Evolutionary conservation across 2,329 filamentous ascomycete genomes (phyloP), one percentile per base, ranked within the genome.

Genomic region (Pleoardoris graminearum): DNA sequence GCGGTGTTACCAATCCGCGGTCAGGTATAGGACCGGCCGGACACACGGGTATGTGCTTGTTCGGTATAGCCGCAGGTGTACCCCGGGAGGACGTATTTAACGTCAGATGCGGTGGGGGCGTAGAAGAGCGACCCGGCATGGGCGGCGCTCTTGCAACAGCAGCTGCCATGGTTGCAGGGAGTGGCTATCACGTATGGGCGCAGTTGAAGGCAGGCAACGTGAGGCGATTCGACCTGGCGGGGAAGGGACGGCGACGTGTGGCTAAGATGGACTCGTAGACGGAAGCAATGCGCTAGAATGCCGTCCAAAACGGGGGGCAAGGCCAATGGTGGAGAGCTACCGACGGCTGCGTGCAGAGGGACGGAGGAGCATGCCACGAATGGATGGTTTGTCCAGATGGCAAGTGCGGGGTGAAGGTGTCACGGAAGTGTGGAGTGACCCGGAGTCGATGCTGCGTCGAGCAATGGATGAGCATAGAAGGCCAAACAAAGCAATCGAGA

Each of bases 41-140:
- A 75, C 91, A 96, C 62, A 87, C 79, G n/a, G 92, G 91, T 21
- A 96, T 80, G 74, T 96, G 91, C 74, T 94, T 96, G 76, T 96
- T 96, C 8, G 91, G 90, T 2, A 81, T 66, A 21, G 94, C 80
- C 6, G 88, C 77, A 16, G 84, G 82, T 6, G 82, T 80, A 41
- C 80, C 81, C 62, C 80, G 75, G 45, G 79, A 69, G 6, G 80
- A 78, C 12, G 81, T 80, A 68, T 85, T 86, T 59, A 88, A 76
- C 33, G 77, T 81, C 53, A 87, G 74, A 29, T 82, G 76, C 29
- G 82, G 76, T 30, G 82, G 80, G 38, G 83, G 74, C 27, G 75
- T 77, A 17, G 75, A 66, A 25, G 72, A 71, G 33, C 73, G 68
- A 37, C 58, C 57, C 27, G 66, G 66, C 55, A 75, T 67, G 41